Evolutionary conservation across 208 protist genomes (phyloP), one percentile per base, ranked within the genome.

Genomic region (Leishmania arabica): DNA sequence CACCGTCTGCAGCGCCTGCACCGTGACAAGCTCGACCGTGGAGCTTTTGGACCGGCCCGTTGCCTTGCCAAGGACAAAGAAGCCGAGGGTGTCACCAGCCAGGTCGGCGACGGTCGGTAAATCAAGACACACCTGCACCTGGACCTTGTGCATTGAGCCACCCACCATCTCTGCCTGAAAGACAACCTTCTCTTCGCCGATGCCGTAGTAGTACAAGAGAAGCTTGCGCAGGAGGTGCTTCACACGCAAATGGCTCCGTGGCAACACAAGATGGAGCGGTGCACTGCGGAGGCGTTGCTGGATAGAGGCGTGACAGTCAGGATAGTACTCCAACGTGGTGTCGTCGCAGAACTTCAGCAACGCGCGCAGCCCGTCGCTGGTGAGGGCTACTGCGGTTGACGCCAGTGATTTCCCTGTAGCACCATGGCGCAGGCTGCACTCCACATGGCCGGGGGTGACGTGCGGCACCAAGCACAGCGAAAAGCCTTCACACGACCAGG

Each of bases 121-220:
- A 5, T 79, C 64, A 2, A 92, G 70, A 21, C 62, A 60, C 27
- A 79, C 75, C 34, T 34, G 27, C 6, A 92, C 66, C 42, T 78
- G 53, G 1, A 40, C 83, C 0, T 8, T 34, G 64, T 81, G 87
- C 8, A 90, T 62, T 15, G 72, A 73, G 3, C 68, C 53, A 1
- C 66, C 0, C 2, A 54, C 7, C 34, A 0, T 37, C 66, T 71
- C 64, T 42, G 64, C 51, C 42, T 83, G 34, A 45, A 90, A 86
- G 47, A 45, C 4, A 13, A 97, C 65, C 42, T 88, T 77, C n/a
- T 86, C 81, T 24, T 90, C 87, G 3, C 9, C 2, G 27, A 92
- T 62, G 54, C 91, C 91, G 76, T 92, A 97, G 78, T 90, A 85
- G 77, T 94, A 92, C 60, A 79, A 53, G 17, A 97, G 80, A 8